Evolutionary conservation across 2,329 filamentous ascomycete genomes (phyloP), one percentile per base, ranked within the genome.

Genomic region (Fusarium sp.): DNA sequence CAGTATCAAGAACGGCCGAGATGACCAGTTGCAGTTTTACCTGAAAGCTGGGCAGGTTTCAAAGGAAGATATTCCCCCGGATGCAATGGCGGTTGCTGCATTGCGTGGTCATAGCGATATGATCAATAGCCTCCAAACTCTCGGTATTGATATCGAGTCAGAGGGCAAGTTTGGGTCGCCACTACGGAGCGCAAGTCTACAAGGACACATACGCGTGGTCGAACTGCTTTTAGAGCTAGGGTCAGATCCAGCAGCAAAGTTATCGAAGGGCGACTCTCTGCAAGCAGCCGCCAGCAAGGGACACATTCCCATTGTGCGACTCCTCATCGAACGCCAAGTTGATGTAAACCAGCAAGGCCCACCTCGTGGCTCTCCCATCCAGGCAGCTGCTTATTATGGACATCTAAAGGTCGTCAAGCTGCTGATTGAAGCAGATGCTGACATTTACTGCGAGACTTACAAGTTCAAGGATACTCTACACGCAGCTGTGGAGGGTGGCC

Each of bases 81-180:
- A 67, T 9, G 28, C 62, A 1, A 23, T 66, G 4, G 53, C 62
- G 6, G 58, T 32, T 2, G 49, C 62, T 0, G 43, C 60, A 3
- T 28, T 62, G 1, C 44, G 44, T 17, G 47, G 57, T 1, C 39
- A 59, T 15, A 3, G 10, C 1, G 40, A 26, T 5, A 43, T 59
- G 9, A 4, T 63, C 14, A 38, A 42, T 3, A 50, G 45, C 38
- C 53, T 67, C 2, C 11, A 57, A 3, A n/a, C 34, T 1, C 20
- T 42, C 7, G 64, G 62, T 2, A 32, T 63, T 23, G 9, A 28
- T 10, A 52, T 66, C 4, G 62, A 66, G 24, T 23, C 32, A 0
- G 43, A 63, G n/a, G 62, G 64, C 3, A 45, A 45, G 7, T 66
- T 52, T 17, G 64, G 62, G 1, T 54, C 64, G 3, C 62, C 62